Percentiles rank a stretch among this genome's conserved stretches.
Evolutionary conservation across 805 yeast genomes (phyloP).

Genomic region (Candida dajiaensis): DNA sequence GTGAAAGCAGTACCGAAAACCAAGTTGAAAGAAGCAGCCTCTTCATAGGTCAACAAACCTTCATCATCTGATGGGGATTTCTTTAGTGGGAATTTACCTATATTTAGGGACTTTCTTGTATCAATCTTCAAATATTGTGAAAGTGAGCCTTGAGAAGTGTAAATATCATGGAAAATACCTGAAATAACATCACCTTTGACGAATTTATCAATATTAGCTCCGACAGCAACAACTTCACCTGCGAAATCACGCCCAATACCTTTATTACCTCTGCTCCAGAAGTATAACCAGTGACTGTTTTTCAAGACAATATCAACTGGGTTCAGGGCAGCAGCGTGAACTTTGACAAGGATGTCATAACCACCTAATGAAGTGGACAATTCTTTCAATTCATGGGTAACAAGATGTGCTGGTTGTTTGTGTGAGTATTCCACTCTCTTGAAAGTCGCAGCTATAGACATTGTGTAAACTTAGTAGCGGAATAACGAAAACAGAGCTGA

Average conservation of each 20-base stretch:
- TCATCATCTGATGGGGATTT: neutral
- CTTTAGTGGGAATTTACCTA: conserved; percentile 33
- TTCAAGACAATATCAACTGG: conserved; percentile 52
- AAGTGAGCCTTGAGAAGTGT: conserved; percentile 34
- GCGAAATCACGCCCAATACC: conserved; percentile 48
- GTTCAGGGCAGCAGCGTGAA: conserved; percentile 45
- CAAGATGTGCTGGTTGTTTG: conserved; percentile 7
- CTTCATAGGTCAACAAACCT: conserved; percentile 32
- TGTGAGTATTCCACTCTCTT: conserved; percentile 15
- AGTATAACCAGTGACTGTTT: conserved; percentile 24
- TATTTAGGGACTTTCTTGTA: conserved; percentile 25
- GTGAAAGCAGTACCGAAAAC: conserved; percentile 59
- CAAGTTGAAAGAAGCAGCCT: conserved; percentile 62
- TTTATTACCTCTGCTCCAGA: conserved; percentile 19
- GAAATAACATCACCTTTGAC: conserved; percentile 52
- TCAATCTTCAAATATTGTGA: conserved; percentile 41
- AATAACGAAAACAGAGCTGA: no score
- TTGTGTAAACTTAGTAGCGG: neutral
- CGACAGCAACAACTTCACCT: conserved; percentile 49
- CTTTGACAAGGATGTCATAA: conserved; percentile 38
- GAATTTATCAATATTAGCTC: conserved; percentile 32
- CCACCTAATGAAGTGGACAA: conserved; percentile 32
- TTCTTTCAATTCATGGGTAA: conserved; percentile 5
- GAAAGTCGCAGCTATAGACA: conserved; percentile 5
- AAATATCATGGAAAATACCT: conserved; percentile 29